Evolutionary conservation across 2,329 filamentous ascomycete genomes (phyloP), one percentile per base, ranked within the genome.

Genomic region (Biscogniauxia sp.): DNA sequence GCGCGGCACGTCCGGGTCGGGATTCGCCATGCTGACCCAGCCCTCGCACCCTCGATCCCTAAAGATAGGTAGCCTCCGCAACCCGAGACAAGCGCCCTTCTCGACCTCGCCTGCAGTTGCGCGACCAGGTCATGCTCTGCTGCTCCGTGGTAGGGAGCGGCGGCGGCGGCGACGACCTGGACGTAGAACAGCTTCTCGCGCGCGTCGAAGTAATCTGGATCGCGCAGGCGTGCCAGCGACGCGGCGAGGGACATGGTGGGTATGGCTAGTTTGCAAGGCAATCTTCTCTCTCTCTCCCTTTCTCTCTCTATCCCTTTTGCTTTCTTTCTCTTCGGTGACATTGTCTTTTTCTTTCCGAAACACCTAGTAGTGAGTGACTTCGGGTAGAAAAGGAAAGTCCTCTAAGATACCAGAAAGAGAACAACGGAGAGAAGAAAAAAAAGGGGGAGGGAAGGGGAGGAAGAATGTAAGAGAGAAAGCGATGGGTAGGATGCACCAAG

Each of bases 61-160:
- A 20, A 91, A 79, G 54, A 92, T 82, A 79, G 54, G 92, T 82
- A 0, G 86, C 82, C 49, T 80, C 74, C 0, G 86, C 79, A 20
- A 93, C 82, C 32, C 87, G 80, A 93, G 76, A 69, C 92, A 92
- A 0, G 83, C 90, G 0, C 88, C 88, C 2, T 79, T 74, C 2
- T 85, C 79, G 53, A 79, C 75, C 72, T 91, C 88, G 66, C 90
- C 91, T 79, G 64, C 88, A 90, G 71, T 93, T 93, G 19, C 91
- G 77, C 45, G 85, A 91, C 91, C 91, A 94, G 69, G 83, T 91
- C 91, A 94, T 93, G 3, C 88, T n/a, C n/a, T n/a, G n/a, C n/a
- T n/a, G n/a, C n/a, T n/a, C n/a, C n/a, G n/a, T n/a, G n/a, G n/a
- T n/a, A n/a, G n/a, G n/a, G n/a, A n/a, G 77, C 1, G 83, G 70